Percentiles rank a stretch among this genome's conserved stretches.
Conservation (phyloP, 306 rosid genomes). For the Dalbergia oliveri region DNA sequence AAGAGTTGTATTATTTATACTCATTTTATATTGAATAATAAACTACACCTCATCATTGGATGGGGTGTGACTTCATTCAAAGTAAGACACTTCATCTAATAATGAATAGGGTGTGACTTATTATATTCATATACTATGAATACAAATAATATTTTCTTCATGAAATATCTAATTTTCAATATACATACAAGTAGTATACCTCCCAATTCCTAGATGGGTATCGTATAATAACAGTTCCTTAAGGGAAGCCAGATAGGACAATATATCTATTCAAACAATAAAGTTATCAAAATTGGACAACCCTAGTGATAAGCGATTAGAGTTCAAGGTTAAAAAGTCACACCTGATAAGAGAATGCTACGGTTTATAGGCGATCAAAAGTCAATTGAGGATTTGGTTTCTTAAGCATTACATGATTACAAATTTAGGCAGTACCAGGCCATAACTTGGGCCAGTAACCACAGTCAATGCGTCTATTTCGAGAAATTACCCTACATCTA, state of each 20-base stretch:
- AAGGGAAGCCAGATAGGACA: too few relatives aligned
- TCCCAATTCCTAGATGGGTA: neutral
- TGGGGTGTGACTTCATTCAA: too few relatives aligned
- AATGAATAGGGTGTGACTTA: too few relatives aligned
- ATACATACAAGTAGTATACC: too few relatives aligned
- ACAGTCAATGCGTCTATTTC: neutral
- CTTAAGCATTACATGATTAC: neutral
- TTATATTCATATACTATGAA: too few relatives aligned
- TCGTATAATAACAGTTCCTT: too few relatives aligned
- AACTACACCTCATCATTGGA: too few relatives aligned
- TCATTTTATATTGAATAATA: too few relatives aligned
- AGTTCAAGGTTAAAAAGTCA: neutral
- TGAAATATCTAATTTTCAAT: too few relatives aligned
- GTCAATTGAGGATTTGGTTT: slow-evolving; percentile 17
- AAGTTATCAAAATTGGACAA: neutral
- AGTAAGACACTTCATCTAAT: too few relatives aligned
- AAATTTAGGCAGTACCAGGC: neutral
- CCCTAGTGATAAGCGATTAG: slow-evolving; percentile 13
- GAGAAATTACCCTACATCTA: neutral
- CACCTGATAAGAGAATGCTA: slow-evolving; percentile 18
- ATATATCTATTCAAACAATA: slow-evolving; percentile 2
- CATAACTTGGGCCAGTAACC: neutral
- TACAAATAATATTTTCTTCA: too few relatives aligned
- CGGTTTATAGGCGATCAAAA: neutral
- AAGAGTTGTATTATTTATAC: too few relatives aligned